Base-by-base conservation (phyloP, 768 basidiomycete species). In the Leucocoprinus birnbaumii region DNA sequence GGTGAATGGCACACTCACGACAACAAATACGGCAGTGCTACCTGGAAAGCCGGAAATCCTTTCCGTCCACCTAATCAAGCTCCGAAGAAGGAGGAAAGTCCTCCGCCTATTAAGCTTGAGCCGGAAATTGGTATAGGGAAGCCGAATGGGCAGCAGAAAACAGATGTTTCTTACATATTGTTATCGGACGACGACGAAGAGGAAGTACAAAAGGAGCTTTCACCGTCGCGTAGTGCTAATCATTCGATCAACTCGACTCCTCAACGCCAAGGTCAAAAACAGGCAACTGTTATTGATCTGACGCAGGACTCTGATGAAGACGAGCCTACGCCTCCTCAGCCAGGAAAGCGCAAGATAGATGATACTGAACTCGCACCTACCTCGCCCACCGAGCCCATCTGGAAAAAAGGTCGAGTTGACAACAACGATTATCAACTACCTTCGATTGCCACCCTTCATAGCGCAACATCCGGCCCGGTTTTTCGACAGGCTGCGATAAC, bases 1-100 rank as follows among this genome's bases (percentile, higher is more conserved):
- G 95, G 94, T 1, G 88, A 95, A 66, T 99, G 97, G 97, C 95
- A 97, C 66, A 94, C 94, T 1, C 73, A 81, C 16, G 94, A 98
- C 70, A 80, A 89, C 73, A 92, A 89, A 69, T 89, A 82, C 63
- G 93, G 83, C 1, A 94, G 91, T 18, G 62, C 73, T 1, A 72
- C 68, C 26, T 97, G 94, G 94, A 82, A 78, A 60, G 77, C 78
- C 42, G 61, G 69, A 0, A 83, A 88, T 66, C 75, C 80, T 11
- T 67, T 68, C 7, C 21, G 21, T 14, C 53, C 62, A 6, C 35
- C 56, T 3, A 59, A 68, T n/a, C 62, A 73, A 27, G 66, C 71
- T 34, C 72, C 64, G 21, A 74, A 73, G 56, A 59, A 66, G 18
- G 62, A 66, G 19, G 62, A 64, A 35, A 58, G 62, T 5, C 57